Conservation (phyloP, 1,139 yeast species). For the Scheffersomyces parashehatae region DNA sequence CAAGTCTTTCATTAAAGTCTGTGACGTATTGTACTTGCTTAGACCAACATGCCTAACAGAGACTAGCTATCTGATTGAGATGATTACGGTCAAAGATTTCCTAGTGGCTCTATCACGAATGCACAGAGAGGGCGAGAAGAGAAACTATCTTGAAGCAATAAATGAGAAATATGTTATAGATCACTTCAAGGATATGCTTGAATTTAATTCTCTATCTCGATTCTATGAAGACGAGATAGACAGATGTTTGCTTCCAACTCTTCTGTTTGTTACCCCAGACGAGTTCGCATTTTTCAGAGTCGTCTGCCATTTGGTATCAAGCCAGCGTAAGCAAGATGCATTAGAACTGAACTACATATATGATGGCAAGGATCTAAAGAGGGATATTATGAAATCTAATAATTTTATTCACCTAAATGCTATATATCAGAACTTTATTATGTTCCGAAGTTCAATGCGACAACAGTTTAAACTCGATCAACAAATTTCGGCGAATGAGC, state of each 20-base stretch:
- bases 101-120: background rate
- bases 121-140: background rate
- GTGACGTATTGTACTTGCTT: conserved; percentile 6
- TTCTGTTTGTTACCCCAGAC: conserved; percentile 3
- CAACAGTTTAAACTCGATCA: too few species aligned
- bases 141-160: background rate
- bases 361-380: background rate
- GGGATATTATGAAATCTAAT: conserved; percentile 7
- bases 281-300: conserved; percentile 12
- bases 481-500: too few species aligned
- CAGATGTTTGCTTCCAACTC: conserved; percentile 1
- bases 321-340: background rate
- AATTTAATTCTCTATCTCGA: background rate
- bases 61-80: background rate
- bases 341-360: background rate
- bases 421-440: conserved; percentile 7
- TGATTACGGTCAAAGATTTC: conserved; percentile 1
- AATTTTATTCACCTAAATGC: conserved; percentile 18
- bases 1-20: conserved; percentile 13
- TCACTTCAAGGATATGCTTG: background rate
- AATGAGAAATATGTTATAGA: background rate
- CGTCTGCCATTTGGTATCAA: conserved; percentile 6
- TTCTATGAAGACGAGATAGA: background rate
- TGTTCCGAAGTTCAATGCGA: background rate
- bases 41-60: background rate